Evolutionary conservation across 768 basidiomycete genomes (phyloP).

Genomic region (Naganishia vaughanmartiniae): DNA sequence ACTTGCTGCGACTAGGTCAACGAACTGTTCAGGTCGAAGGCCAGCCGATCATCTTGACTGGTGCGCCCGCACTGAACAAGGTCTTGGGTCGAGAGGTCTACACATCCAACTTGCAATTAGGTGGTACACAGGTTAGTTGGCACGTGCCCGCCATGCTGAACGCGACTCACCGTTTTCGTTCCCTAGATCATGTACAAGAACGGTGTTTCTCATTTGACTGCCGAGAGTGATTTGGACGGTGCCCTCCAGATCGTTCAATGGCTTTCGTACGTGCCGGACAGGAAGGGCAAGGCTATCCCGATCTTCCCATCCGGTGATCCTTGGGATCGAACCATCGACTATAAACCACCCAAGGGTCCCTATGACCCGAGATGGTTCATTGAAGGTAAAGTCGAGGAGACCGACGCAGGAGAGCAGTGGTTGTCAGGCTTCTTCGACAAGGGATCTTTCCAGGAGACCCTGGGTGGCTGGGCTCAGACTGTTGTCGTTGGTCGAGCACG

Average conservation of each 20-base stretch:
- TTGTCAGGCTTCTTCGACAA: conserved; percentile 93
- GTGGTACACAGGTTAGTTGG: conserved; percentile 74
- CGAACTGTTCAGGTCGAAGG: conserved; percentile 98
- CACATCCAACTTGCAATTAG: conserved; percentile 95
- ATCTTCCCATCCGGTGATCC: conserved; percentile 66
- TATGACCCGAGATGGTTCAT: conserved; percentile 99
- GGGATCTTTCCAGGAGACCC: conserved; percentile 95
- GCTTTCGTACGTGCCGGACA: conserved; percentile 87
- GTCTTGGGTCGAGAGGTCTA: conserved; percentile 98
- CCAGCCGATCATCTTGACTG: conserved; percentile 97
- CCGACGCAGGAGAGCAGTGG: conserved; percentile 61
- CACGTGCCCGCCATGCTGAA: not conserved
- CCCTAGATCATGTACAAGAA: conserved; percentile 97
- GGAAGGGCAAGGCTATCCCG: conserved; percentile 75
- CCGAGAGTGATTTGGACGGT: conserved; percentile 91
- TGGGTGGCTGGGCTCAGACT: conserved; percentile 98
- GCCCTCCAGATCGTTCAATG: conserved; percentile 90
- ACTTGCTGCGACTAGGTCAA: conserved; percentile 95
- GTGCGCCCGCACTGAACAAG: conserved; percentile 94
- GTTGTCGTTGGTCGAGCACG: conserved; percentile 96
- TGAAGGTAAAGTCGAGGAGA: conserved; percentile 85
- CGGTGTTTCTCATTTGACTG: conserved; percentile 94
- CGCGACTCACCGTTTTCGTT: not conserved
- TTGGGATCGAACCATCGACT: conserved; percentile 91
- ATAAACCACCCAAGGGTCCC: conserved; percentile 83